phyloP scores from a whole-genome alignment of 2,329 filamentous ascomycete species.

The Sordariomycetes sp. region DNA sequence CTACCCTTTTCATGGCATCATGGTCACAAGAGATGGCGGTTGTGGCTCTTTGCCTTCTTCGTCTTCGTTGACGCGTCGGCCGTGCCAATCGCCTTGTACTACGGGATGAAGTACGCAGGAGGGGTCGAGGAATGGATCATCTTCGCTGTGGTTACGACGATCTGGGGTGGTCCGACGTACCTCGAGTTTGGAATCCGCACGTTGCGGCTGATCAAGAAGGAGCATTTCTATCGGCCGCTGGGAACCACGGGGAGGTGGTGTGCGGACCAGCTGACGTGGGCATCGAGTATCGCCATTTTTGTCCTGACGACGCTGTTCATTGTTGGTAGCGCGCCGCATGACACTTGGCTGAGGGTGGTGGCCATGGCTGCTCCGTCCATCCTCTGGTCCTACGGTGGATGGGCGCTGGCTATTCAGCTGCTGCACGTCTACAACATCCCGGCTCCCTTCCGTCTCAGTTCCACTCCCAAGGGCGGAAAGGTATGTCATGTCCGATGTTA shows the following conservation, averaged over 20 bases:
- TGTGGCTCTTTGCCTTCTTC: constrained; percentile 37
- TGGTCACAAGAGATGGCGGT: constrained; percentile 28
- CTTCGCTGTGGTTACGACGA: constrained; percentile 44
- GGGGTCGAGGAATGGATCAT: constrained; percentile 29
- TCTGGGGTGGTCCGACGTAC: constrained; percentile 46
- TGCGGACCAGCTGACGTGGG: constrained; percentile 39
- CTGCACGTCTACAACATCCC: constrained; percentile 25
- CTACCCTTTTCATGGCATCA: constrained; percentile 31
- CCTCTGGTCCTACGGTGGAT: constrained; percentile 34
- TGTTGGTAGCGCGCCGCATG: constrained; percentile 39
- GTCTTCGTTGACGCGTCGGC: constrained; percentile 33
- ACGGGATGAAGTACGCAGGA: constrained; percentile 33
- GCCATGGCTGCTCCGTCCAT: constrained; percentile 43
- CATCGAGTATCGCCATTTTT: constrained; percentile 35
- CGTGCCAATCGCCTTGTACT: constrained; percentile 43
- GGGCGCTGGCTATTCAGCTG: constrained; percentile 26
- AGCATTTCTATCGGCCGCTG: constrained; percentile 40
- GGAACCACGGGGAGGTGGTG: constrained; percentile 35
- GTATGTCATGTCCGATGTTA: constrained; percentile 10
- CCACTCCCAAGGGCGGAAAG: constrained; percentile 45
- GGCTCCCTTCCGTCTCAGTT: constrained; percentile 55
- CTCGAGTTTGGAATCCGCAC: constrained; percentile 41
- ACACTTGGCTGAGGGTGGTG: constrained; percentile 37
- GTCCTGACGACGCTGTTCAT: constrained; percentile 40
- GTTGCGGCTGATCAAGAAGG: constrained; percentile 36